Evolutionary conservation across 2,329 filamentous ascomycete species (phyloP), one percentile per base, ranked within the genome.

Genomic region (Fusarium caatingaense): DNA sequence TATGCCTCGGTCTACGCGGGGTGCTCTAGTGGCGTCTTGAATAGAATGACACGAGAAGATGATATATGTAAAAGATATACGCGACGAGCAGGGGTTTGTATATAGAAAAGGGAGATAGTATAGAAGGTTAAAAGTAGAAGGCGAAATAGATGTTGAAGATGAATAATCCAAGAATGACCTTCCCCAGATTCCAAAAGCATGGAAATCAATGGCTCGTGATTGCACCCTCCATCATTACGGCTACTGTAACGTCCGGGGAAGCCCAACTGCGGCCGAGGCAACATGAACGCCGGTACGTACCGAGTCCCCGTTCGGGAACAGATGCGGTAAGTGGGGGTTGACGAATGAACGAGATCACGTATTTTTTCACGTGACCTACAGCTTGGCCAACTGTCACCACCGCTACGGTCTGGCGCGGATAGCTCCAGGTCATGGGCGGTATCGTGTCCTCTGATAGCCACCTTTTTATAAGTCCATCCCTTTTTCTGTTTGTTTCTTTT

Each of bases 381-480:
- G 53, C 62, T 63, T 60, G 64, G 74, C 73, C 73, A 76, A 63
- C 71, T 76, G 74, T 74, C 74, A 74, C 74, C 71, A 73, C 65
- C 70, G 60, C 69, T 72, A 69, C 60, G 50, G 40, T 66, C 63
- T 66, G 64, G 57, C 60, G 64, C 60, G 55, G 69, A 59, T 63
- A 75, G 74, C 74, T 76, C 64, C 45, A 69, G 71, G 61, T 56
- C 57, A 66, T 73, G 70, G 71, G 71, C 66, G 73, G 62, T 74
- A 76, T 76, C 73, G 74, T 76, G 72, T 76, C 72, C 73, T 76
- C 64, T 67, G 60, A 66, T 65, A 73, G 61, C 57, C 71, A 74
- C 72, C 61, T 64, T 62, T 50, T 55, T 63, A 63, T 57, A 56
- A 60, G 58, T 55, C 56, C 56, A 67, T 47, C 56, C 57, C 59